phyloP scores from a whole-genome alignment of 495 filamentous ascomycete genomes.

The Talaromyces liani region DNA sequence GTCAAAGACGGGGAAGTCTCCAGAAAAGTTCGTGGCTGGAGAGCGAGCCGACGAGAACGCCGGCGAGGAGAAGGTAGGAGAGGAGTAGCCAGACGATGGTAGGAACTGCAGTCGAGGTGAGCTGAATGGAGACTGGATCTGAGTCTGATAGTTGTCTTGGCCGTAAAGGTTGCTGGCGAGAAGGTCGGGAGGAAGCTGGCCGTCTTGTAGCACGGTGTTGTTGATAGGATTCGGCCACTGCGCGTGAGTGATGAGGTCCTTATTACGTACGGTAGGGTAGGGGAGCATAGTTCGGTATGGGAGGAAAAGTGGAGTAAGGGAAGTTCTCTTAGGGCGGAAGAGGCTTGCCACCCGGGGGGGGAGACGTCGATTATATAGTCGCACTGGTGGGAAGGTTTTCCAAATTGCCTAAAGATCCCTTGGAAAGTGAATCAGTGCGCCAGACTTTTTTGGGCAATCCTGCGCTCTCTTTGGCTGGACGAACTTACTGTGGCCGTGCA shows the following conservation, averaged over 20 bases:
- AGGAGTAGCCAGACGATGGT: conserved; percentile 34
- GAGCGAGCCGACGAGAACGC: conserved; percentile 31
- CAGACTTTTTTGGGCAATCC: background rate
- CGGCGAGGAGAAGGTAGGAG: conserved; percentile 31
- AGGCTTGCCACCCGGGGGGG: conserved; percentile 9
- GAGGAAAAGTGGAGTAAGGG: conserved; percentile 10
- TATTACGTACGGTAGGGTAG: conserved; percentile 33
- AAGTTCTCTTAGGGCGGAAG: conserved; percentile 3
- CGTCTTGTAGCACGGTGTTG: conserved; percentile 40
- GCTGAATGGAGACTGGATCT: conserved; percentile 32
- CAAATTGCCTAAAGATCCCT: background rate
- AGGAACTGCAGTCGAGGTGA: conserved; percentile 29
- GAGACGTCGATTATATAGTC: conserved; percentile 6
- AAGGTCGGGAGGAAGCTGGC: conserved; percentile 30
- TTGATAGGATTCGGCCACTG: conserved; percentile 14
- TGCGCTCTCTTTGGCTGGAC: conserved; percentile 2
- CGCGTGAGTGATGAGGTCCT: conserved; percentile 40
- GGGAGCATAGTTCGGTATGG: conserved; percentile 35
- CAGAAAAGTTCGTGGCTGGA: conserved; percentile 20
- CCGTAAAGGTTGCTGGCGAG: conserved; percentile 20
- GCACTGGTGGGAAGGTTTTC: conserved; percentile 10
- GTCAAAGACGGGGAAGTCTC: conserved; percentile 23
- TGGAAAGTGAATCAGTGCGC: background rate
- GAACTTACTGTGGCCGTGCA: conserved; percentile 10
- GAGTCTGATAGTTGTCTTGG: conserved; percentile 15